Conservation (phyloP, 2,329 filamentous ascomycete species). For the Fusarium sp. region DNA sequence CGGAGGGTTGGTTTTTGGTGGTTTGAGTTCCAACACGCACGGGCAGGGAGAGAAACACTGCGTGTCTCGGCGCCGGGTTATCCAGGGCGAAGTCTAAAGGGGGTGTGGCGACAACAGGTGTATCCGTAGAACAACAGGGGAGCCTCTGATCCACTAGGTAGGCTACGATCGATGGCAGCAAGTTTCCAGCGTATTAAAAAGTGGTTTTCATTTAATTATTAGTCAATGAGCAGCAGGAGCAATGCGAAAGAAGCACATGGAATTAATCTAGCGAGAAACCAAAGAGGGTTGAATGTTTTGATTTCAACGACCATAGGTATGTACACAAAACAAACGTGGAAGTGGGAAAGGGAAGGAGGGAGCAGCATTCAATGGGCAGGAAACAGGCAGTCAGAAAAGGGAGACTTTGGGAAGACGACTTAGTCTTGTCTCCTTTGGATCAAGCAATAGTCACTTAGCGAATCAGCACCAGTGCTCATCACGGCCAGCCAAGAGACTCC, state of each 20-base stretch:
- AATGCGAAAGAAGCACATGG: not conserved
- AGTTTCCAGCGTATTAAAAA: constrained; percentile 21
- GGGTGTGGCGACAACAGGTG: constrained; percentile 25
- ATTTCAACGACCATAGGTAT: constrained; percentile 2
- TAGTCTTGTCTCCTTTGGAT: constrained; percentile 7
- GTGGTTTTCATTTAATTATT: not conserved
- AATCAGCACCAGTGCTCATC: constrained; percentile 15
- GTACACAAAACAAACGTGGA: constrained; percentile 36
- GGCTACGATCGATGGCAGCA: constrained; percentile 32
- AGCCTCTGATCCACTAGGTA: constrained; percentile 6
- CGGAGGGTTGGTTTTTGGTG: constrained; percentile 43
- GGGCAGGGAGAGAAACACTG: constrained; percentile 45
- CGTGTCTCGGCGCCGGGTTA: constrained; percentile 48
- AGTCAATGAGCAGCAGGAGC: not conserved
- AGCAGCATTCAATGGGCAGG: constrained; percentile 30
- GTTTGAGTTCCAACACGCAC: constrained; percentile 40
- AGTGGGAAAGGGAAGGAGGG: constrained; percentile 27
- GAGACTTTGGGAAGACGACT: constrained; percentile 1
- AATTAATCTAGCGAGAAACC: not conserved
- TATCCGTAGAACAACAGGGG: constrained; percentile 37
- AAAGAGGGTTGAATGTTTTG: constrained; percentile 20
- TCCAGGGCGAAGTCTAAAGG: constrained; percentile 40
- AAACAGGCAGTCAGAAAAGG: constrained; percentile 26
- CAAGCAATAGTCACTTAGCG: not conserved
- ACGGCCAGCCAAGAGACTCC: constrained; percentile 5